These are phyloP conservation scores for Scenedesmus sp. DNA, from an alignment of 163 green algal species.

Conservation along the genomic window DNA sequence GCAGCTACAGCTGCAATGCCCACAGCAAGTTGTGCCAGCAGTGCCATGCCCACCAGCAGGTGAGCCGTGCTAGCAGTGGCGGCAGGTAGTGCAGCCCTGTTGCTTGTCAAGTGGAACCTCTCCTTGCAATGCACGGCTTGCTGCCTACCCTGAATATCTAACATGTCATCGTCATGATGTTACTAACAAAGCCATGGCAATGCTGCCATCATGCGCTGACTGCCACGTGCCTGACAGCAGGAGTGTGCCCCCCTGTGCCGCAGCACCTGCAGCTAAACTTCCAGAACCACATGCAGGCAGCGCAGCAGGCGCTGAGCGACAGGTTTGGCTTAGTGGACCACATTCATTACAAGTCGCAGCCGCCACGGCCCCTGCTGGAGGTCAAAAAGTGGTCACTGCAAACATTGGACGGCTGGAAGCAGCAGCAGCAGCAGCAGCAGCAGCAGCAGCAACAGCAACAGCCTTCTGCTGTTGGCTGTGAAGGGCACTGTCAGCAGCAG, in stretches of 20 bases:
- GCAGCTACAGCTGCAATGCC: background rate
- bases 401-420: conserved; percentile 18
- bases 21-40: background rate
- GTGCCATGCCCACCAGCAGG: background rate
- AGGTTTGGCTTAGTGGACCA: background rate
- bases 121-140: background rate
- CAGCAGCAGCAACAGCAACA: conserved; percentile 20
- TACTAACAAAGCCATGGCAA: background rate
- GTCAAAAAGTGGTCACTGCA: conserved; percentile 21
- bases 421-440: conserved; percentile 21
- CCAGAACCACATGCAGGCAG: conserved; percentile 10
- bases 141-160: background rate
- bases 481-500: background rate
- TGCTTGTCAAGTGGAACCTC: background rate
- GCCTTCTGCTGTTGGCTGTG: background rate
- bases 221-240: background rate
- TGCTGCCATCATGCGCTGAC: background rate
- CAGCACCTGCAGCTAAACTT: conserved; percentile 19
- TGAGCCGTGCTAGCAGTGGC: background rate
- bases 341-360: background rate
- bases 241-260: conserved; percentile 30
- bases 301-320: conserved; percentile 22
- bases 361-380: conserved; percentile 5
- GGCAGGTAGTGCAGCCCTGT: background rate
- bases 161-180: too few species aligned